Conservation (phyloP, 192 early-diverging fungal species). For the Coemansia furcata region DNA sequence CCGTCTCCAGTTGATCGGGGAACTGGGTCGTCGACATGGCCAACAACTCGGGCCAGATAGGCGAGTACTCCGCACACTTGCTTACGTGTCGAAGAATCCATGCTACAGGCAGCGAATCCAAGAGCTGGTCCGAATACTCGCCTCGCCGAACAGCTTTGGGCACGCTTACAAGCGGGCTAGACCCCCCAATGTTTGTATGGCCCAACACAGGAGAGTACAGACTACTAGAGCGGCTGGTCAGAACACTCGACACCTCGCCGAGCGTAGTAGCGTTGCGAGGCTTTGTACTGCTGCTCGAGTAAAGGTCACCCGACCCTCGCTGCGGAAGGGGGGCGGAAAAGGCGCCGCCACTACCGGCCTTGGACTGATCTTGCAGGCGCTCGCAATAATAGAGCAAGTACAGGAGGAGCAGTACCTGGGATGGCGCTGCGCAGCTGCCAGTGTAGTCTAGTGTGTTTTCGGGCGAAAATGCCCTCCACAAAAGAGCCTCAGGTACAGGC, state of each 20-base stretch:
- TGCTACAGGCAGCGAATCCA: conserved; percentile 42
- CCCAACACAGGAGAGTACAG: neutral
- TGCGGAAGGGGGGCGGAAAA: conserved; percentile 8
- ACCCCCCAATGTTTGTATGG: neutral
- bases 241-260: conserved; percentile 1
- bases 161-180: conserved; percentile 3
- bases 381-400: conserved; percentile 49
- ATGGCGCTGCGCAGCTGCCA: conserved; percentile 10
- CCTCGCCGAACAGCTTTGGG: conserved; percentile 7
- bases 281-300: conserved; percentile 3
- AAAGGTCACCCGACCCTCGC: neutral
- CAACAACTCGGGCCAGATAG: conserved; percentile 47
- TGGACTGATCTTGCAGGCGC: conserved; percentile 24
- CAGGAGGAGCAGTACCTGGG: conserved; percentile 34
- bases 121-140: conserved; percentile 50
- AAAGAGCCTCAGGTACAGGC: conserved; percentile 31
- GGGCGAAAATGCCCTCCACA: conserved; percentile 35
- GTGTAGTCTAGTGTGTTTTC: conserved; percentile 4
- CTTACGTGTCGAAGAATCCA: conserved; percentile 38
- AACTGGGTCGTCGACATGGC: conserved; percentile 48
- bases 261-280: conserved; percentile 1
- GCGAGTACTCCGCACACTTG: conserved; percentile 25
- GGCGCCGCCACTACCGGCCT: neutral
- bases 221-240: conserved; percentile 3
- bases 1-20: conserved; percentile 46